Evolutionary conservation across 805 yeast genomes (phyloP).

Genomic region (Debaryomyces castellii): DNA sequence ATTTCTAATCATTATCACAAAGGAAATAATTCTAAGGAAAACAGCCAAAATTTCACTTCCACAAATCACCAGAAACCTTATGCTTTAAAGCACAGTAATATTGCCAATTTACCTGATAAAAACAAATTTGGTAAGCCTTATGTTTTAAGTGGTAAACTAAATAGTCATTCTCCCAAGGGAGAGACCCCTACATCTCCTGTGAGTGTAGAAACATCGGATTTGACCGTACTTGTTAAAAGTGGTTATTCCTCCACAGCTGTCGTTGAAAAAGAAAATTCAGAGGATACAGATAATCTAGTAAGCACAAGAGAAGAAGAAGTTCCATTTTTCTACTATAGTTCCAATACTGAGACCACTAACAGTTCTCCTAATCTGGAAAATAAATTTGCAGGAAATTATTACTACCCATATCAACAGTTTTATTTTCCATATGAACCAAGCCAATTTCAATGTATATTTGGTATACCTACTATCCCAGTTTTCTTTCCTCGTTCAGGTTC

Average conservation of each 20-base stretch:
- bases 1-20: constrained; percentile 12
- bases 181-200: neutral
- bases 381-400: constrained; percentile 22
- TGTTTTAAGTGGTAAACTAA: neutral
- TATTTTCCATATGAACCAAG: constrained; percentile 20
- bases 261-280: too few relatives aligned
- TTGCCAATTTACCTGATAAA: neutral
- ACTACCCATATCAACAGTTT: constrained; percentile 28
- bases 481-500: constrained; percentile 5
- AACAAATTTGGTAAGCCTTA: neutral
- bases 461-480: constrained; percentile 13
- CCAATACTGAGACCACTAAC: constrained; percentile 8
- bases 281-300: neutral
- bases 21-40: neutral
- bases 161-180: neutral
- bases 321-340: constrained; percentile 18
- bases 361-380: constrained; percentile 17
- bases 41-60: neutral
- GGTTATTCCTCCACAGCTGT: too few relatives aligned
- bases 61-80: neutral
- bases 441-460: constrained; percentile 5
- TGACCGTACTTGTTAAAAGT: neutral
- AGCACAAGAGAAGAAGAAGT: neutral
- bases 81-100: neutral
- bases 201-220: neutral